phyloP scores from a whole-genome alignment of 345 rosid genomes.

The Salix arbutifolia region DNA sequence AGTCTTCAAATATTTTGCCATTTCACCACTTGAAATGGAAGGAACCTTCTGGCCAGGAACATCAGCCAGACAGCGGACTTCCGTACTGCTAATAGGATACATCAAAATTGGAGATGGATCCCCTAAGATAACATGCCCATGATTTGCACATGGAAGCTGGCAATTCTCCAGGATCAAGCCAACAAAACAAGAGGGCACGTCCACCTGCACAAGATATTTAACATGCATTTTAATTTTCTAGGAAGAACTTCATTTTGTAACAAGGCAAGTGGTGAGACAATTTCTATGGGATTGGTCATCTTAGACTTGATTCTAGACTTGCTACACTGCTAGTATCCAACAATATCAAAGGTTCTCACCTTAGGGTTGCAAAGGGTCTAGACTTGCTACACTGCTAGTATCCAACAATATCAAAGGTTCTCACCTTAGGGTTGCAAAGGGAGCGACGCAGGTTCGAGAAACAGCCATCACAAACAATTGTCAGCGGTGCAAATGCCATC shows the following conservation, averaged over 20 bases:
- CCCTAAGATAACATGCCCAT: constrained; percentile 21
- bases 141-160: constrained; percentile 21
- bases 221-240: too few relatives aligned
- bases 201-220: constrained; percentile 6
- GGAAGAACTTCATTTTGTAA: too few relatives aligned
- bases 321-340: background rate
- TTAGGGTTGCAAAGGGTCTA: constrained; percentile 10
- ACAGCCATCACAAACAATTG: constrained; percentile 19
- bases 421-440: constrained; percentile 18
- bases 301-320: too few relatives aligned
- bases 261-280: too few relatives aligned
- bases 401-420: background rate
- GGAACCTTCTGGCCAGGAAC: constrained; percentile 20
- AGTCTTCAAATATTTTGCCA: constrained; percentile 16
- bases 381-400: background rate
- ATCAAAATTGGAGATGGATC: constrained; percentile 21
- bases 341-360: background rate
- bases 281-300: too few relatives aligned
- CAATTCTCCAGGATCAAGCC: constrained; percentile 18
- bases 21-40: constrained; percentile 21
- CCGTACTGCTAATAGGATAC: constrained; percentile 21
- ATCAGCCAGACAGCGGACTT: constrained; percentile 21
- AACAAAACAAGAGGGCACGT: constrained; percentile 19
- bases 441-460: constrained; percentile 19
- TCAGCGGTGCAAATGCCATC: constrained; percentile 18